Base-by-base conservation (phyloP, 1,284 basidiomycete genomes). In the Pyrrhoderma lamaoense region DNA sequence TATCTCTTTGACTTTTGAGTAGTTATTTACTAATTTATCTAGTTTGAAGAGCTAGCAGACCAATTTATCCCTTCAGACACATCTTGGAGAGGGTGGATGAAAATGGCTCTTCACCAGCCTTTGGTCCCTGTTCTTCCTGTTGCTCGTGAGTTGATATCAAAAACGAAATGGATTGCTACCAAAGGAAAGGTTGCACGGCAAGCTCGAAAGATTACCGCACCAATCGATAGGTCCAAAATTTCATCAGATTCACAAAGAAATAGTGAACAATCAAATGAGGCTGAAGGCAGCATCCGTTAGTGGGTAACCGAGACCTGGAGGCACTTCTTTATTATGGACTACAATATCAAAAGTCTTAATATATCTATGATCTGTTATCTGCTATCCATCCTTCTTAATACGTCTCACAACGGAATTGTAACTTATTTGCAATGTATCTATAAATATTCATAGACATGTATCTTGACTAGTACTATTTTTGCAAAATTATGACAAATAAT, bases 31-130 rank as follows among this genome's bases (percentile, higher is more conserved):
- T 45, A 46, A 37, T 48, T 14, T 46, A 40, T 11, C 14, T 67
- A 89, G 75, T 90, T 90, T 58, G 85, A 90, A 63, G 89, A 93
- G 55, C 62, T 93, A 31, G 82, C 91, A 14, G 80, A 89, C 58
- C 82, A 88, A 60, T 88, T 87, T 61, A 80, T 88, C 56, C 85
- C 85, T 1, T 83, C 82, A 2, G 78, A 85, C 57, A 80, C 77
- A 61, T 82, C 80, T 45, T 85, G 85, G 85, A 76, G 75, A 61
- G 84, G 84, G 4, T 88, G 85, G 85, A 75, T 92, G 45, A 89
- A 86, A 64, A 82, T 85, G 71, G 89, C 82, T 8, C 83, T 87
- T 66, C 80, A 86, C 53, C 85, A 84, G 60, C 84, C 82, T 21
- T 67, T 85, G 13, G 71, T 87, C 5, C 84, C 85, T 18, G 82